Base-by-base conservation (phyloP, 257 asterid genomes). In the Jaltomata sinuosa region DNA sequence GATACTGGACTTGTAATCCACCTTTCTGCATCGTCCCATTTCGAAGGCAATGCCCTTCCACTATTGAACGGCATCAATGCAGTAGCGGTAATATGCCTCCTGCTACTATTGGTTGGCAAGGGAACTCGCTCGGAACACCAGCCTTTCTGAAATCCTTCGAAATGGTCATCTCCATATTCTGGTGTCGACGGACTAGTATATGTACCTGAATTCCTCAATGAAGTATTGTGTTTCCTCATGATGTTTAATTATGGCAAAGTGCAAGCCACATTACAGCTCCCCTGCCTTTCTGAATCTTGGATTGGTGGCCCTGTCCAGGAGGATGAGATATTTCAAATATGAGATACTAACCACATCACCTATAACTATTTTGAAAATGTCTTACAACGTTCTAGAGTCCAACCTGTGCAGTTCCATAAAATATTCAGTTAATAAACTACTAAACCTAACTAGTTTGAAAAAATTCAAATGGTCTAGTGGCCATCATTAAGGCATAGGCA, bases 21-120 rank as follows among this genome's bases (percentile, higher is more conserved):
- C 86, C 98, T 90, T 89, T 96, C 99, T 2, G 99, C 99, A 65
- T 96, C 99, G 54, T 96, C 99, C 99, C 99, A 96, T 86, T 96
- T 96, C 0, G 98, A 96, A 83, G 99, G 99, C 85, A 93, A 83
- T 14, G 97, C 86, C 84, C 93, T 93, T 62, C 97, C 98, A 84
- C 93, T 91, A 83, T 90, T 92, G 50, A 92, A 94, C 40, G 98
- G 98, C 91, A 94, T 90, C 87, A 92, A 90, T 40, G 97, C 98
- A 76, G 94, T 84, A 47, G 94, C 84, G 83, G 89, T 88, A 22
- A 91, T 82, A 55, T 91, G 93, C 85, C 91, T 90, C 64, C 94
- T 83, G 27, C 90, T 88, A 69, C 84, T 69, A 61, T 85, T 87
- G 1, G 87, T 81, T 2, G 93, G 91, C 78, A 90, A 80, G 0